Conservation (phyloP, 352 stramenopile species). For the Pythium rishiriense region DNA sequence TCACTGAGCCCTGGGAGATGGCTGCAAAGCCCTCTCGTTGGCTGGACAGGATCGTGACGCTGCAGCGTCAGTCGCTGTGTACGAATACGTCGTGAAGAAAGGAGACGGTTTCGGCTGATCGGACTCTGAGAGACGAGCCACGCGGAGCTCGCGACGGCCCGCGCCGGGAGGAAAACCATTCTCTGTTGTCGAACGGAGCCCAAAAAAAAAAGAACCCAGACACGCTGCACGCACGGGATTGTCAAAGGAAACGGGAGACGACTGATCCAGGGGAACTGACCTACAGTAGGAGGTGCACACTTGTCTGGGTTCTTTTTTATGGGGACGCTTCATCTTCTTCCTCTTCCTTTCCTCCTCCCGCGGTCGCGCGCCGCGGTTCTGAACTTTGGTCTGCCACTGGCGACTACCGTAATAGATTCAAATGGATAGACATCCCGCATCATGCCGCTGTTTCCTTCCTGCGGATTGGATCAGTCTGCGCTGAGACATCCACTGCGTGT, state of each 20-base stretch:
- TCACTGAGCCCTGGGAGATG: too few relatives aligned
- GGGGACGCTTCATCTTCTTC: background rate
- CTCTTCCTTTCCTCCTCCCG: background rate
- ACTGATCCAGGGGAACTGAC: too few relatives aligned
- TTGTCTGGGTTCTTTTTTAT: conserved; percentile 1
- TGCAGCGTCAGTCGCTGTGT: background rate
- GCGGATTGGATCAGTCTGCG: too few relatives aligned
- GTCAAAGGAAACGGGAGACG: too few relatives aligned
- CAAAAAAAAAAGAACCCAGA: background rate
- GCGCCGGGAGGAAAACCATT: too few relatives aligned
- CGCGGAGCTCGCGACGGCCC: too few relatives aligned
- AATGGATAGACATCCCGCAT: too few relatives aligned
- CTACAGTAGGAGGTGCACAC: too few relatives aligned
- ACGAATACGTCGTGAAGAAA: background rate
- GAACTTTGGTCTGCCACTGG: conserved; percentile 1
- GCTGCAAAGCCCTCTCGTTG: background rate
- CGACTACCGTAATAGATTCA: too few relatives aligned
- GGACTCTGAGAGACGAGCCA: background rate
- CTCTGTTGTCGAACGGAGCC: background rate
- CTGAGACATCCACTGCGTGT: too few relatives aligned
- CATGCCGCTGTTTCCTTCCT: too few relatives aligned
- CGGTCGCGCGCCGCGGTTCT: background rate
- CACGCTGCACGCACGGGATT: background rate
- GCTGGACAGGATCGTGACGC: background rate
- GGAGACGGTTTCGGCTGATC: background rate